Base-by-base conservation (phyloP, 495 filamentous ascomycete genomes). In the Aspergillus carlsbadensis region DNA sequence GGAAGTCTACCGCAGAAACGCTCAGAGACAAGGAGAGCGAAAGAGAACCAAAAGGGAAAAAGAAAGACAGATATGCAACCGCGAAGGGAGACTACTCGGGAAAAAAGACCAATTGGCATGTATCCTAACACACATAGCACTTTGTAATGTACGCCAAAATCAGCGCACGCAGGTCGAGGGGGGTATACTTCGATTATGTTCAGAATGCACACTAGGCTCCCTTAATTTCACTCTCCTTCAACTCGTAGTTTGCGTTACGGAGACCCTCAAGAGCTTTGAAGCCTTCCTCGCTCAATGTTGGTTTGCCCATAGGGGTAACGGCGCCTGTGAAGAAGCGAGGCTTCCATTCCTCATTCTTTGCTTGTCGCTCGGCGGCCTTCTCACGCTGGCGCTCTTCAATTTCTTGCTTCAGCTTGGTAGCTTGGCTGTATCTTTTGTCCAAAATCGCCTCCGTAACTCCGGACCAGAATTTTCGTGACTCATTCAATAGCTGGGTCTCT, bases 301-400 rank as follows among this genome's bases (percentile, higher is more conserved):
- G 92, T 68, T 84, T 89, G 6, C 92, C 92, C 14, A 83, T 70
- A 18, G 88, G 86, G 54, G 87, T 87, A 10, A 87, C 82, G 1
- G 81, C 82, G 10, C 85, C 84, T 5, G 83, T 87, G 68, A 98
- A 98, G 71, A 96, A 98, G 21, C 91, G 78, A n/a, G 94, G 94
- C 56, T 86, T 79, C 89, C 90, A 98, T 15, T 85, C 78, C 45
- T 81, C 79, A 15, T 81, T 78, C 10, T 78, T 79, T 11, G 74
- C 78, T 57, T 89, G 85, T 22, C 93, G 79, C 58, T 91, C 85
- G n/a, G 87, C 83, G 1, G 90, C 91, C 70, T 87, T 91, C 61
- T 88, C 81, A 33, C 93, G 81, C 70, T 98, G 93, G 17, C 83
- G 81, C 64, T 98, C 92, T 71, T 98, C 93, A 10, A 98, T 83